Evolutionary conservation across 257 asterid species (phyloP), one percentile per base, ranked within the genome.

Genomic region (Solanum virginianum): DNA sequence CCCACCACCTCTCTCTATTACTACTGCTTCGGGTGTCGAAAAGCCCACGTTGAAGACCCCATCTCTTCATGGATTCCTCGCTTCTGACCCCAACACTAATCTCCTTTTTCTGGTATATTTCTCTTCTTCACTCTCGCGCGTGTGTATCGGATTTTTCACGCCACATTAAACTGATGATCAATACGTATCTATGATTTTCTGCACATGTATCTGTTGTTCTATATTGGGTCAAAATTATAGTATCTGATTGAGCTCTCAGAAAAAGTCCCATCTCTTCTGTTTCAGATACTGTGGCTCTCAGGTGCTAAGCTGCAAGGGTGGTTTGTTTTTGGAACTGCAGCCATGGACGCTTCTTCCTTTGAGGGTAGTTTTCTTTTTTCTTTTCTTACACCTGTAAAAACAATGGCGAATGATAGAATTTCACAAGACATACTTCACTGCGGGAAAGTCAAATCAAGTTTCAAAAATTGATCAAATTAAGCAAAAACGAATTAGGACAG

Each of bases 31-130:
- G 90, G 92, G 91, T 89, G 89, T 90, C 90, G 91, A 88, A 89
- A 80, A 88, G 91, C 92, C 93, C 94, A 92, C 88, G 92, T 89
- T 82, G 83, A 88, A 91, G 75, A 91, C 92, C 95, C 88, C 60
- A 32, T 69, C 43, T 89, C 90, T 83, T 89, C 91, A 90, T 90
- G 94, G 90, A 88, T 92, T 89, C 88, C 86, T 80, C 87, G 75
- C 83, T 83, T 53, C 81, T 85, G 83, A 75, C 86, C 26, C 84
- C 77, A 55, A 60, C 86, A 53, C 88, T 84, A 84, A 24, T 75
- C 54, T 86, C 72, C 85, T 74, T 81, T 83, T 83, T 45, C 82
- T 54, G 80, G 82, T 86, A 47, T 79, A 47, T 79, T 59, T 74
- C 16, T 86, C 14, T 51, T 66, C 65, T 39, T 54, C 32, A 29